Evolutionary conservation across 169 alveolate genomes (phyloP), one percentile per base, ranked within the genome.

Genomic region (Plasmodium chabaudi): DNA sequence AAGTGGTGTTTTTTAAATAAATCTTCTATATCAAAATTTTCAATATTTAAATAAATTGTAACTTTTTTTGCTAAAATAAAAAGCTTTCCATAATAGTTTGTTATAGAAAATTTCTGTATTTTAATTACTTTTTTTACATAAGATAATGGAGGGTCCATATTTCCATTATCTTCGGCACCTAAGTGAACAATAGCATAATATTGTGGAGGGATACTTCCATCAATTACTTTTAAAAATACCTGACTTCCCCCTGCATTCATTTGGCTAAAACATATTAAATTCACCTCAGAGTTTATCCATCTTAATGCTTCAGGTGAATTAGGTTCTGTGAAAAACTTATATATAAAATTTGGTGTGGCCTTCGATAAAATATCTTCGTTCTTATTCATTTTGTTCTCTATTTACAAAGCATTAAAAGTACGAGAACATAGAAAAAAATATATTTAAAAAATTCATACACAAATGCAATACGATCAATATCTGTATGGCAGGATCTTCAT

Each of bases 161-260:
- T 75, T 17, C 19, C 34, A 63, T 25, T 57, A 9, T 75, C 77
- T 5, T 75, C 88, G 1, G n/a, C 15, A 13, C 88, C 88, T 69
- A 75, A 67, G 21, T 75, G 79, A 7, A 82, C 63, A 67, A 82
- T 67, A 46, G 86, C 90, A 68, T 67, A 82, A 59, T 82, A 82
- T 39, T 82, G 71, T 9, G 90, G 79, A 0, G 90, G 90, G 1
- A 82, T 60, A 3, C 86, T 63, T 7, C 90, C 90, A 82, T 82
- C 90, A 13, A 82, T 65, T 7, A 82, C 90, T 82, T 82, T 82
- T 67, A 82, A 67, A 67, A 82, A 82, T 27, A 55, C 23, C 15
- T 68, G 90, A 65, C 53, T 82, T 13, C 86, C 79, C 55, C 86
- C 79, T 17, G 79, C 90, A 82, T 68, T 82, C 90, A 67, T 82